Conservation (phyloP, 495 filamentous ascomycete species). For the Hypoxylon fuscum region DNA sequence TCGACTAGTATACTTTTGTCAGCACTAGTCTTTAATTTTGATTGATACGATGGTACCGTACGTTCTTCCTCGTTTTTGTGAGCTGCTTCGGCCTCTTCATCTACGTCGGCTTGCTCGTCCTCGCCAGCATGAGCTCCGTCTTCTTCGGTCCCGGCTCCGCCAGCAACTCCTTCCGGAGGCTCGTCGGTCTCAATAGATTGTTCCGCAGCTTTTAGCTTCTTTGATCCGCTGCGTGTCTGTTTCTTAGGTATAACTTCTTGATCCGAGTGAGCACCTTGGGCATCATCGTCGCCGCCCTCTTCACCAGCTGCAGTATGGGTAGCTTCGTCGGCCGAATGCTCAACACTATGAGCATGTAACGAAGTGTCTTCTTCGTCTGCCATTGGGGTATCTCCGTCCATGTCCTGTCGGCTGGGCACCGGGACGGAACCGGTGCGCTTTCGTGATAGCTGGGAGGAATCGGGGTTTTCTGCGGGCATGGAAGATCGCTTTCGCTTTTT, state of each 20-base stretch:
- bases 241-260: slow-evolving; percentile 49
- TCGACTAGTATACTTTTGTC: slow-evolving; percentile 65
- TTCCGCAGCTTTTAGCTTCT: slow-evolving; percentile 51
- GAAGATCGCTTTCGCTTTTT: slow-evolving; percentile 62
- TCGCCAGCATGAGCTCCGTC: slow-evolving; percentile 54
- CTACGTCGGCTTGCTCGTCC: slow-evolving; percentile 58
- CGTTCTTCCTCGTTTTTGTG: slow-evolving; percentile 78
- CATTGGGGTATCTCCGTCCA: slow-evolving; percentile 52
- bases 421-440: slow-evolving; percentile 67
- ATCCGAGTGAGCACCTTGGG: slow-evolving; percentile 36
- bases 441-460: slow-evolving; percentile 59
- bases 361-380: slow-evolving; percentile 54
- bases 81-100: slow-evolving; percentile 62
- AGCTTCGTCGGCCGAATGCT: slow-evolving; percentile 53
- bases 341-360: slow-evolving; percentile 50
- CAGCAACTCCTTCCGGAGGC: slow-evolving; percentile 43
- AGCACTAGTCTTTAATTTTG: slow-evolving; percentile 41
- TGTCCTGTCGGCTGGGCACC: slow-evolving; percentile 38
- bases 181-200: slow-evolving; percentile 41
- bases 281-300: slow-evolving; percentile 41
- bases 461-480: slow-evolving; percentile 53
- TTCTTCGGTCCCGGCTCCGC: slow-evolving; percentile 43
- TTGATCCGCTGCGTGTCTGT: slow-evolving; percentile 50
- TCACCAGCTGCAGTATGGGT: slow-evolving; percentile 29
- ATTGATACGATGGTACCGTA: slow-evolving; percentile 54